A percentile compares a stretch with the other conserved stretches of the same genome.
These are phyloP conservation scores for Venturia oleaginea DNA, from an alignment of 2,329 filamentous ascomycete species.

Conservation along the genomic window DNA sequence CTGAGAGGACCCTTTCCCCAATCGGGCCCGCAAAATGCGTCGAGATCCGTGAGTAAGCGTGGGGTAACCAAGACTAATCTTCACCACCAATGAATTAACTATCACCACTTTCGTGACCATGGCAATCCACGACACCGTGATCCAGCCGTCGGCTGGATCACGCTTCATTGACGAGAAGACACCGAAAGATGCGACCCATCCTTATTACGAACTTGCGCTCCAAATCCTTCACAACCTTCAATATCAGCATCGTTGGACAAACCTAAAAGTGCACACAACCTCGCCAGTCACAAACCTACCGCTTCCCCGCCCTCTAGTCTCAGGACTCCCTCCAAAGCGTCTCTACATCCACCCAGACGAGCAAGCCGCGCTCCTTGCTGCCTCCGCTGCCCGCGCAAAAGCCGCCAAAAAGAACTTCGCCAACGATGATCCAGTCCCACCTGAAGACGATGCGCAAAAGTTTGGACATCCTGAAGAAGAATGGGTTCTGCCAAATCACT, in stretches of 20 bases:
- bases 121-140: neutral
- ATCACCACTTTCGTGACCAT: neutral
- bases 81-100: neutral
- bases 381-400: slow-evolving; percentile 40
- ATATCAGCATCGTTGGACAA: slow-evolving; percentile 67
- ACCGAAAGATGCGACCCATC: neutral
- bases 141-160: neutral
- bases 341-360: slow-evolving; percentile 77
- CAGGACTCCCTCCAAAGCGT: slow-evolving; percentile 61
- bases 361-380: slow-evolving; percentile 62
- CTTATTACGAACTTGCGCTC: slow-evolving; percentile 42
- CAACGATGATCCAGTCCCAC: slow-evolving; percentile 17
- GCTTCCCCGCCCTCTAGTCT: slow-evolving; percentile 55
- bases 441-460: slow-evolving; percentile 33
- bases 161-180: neutral
- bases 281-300: slow-evolving; percentile 30
- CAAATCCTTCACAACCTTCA: slow-evolving; percentile 62
- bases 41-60: neutral
- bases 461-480: slow-evolving; percentile 45
- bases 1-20: neutral
- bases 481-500: slow-evolving; percentile 67
- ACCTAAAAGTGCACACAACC: slow-evolving; percentile 46
- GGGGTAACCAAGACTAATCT: neutral
- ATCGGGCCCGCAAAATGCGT: neutral
- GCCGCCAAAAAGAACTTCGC: slow-evolving; percentile 14